A percentile compares a stretch with the other conserved stretches of the same genome.
Evolutionary conservation across 2,329 filamentous ascomycete species (phyloP).

Genomic region (Penicillium sp.): DNA sequence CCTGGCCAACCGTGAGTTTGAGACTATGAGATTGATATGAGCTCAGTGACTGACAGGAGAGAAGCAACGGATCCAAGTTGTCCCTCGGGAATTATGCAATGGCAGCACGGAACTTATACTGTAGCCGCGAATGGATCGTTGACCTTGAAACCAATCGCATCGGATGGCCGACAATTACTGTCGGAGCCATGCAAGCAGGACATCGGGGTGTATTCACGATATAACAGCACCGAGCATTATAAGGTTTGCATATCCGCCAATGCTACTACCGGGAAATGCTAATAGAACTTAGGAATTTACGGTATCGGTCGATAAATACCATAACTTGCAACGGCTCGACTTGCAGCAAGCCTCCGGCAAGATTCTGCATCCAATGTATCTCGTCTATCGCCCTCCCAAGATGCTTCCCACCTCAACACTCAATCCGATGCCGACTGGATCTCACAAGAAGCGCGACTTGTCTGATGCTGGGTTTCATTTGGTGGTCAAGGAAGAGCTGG

Average conservation of each 20-base stretch:
- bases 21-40: conserved; percentile 3
- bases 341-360: conserved; percentile 59
- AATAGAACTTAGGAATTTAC: conserved; percentile 35
- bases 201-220: conserved; percentile 56
- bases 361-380: conserved; percentile 62
- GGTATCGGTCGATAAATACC: conserved; percentile 53
- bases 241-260: conserved; percentile 42
- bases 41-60: conserved; percentile 1
- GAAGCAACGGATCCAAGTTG: conserved; percentile 56
- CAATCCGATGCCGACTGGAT: conserved; percentile 49
- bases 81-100: conserved; percentile 62
- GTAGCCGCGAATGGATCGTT: conserved; percentile 55
- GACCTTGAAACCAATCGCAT: conserved; percentile 53
- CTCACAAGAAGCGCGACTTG: conserved; percentile 24
- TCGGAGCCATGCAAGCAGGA: conserved; percentile 59
- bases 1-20: conserved; percentile 58
- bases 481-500: conserved; percentile 29
- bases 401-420: conserved; percentile 66
- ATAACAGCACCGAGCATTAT: conserved; percentile 59
- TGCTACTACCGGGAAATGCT: conserved; percentile 2
- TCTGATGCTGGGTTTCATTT: conserved; percentile 15
- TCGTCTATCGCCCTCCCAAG: conserved; percentile 56
- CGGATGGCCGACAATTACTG: conserved; percentile 62
- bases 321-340: conserved; percentile 57
- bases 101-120: conserved; percentile 62